Evolutionary conservation across 1,284 basidiomycete species (phyloP).

Genomic region (Marasmius sp.): DNA sequence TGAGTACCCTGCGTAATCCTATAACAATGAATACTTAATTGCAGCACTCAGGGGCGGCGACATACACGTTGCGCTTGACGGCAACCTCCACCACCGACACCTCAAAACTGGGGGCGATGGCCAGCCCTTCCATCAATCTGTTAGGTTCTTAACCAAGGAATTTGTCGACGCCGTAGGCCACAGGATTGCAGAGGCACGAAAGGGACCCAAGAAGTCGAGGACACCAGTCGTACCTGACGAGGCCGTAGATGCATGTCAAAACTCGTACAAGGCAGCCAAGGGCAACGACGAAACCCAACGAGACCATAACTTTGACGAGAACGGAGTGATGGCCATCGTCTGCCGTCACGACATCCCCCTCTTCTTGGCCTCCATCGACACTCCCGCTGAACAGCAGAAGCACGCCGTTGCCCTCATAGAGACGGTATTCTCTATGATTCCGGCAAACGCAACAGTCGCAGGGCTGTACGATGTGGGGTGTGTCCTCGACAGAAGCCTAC

Average conservation of each 20-base stretch:
- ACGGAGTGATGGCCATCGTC: background rate
- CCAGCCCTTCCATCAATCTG: background rate
- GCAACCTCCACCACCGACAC: no score
- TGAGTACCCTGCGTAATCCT: no score
- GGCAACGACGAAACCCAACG: no score
- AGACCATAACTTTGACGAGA: no score
- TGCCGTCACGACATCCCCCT: constrained; percentile 36
- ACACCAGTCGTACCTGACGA: no score
- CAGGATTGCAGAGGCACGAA: background rate
- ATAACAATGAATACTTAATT: no score
- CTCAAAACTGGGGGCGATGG: no score
- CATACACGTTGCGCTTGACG: no score
- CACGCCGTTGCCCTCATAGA: constrained; percentile 34
- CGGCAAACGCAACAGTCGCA: constrained; percentile 24
- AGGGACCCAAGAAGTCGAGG: background rate
- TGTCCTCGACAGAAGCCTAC: constrained; percentile 31
- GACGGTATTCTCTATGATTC: constrained; percentile 27
- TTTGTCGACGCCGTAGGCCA: background rate
- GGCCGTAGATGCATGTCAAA: no score
- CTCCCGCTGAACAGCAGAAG: constrained; percentile 41
- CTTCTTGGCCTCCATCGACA: constrained; percentile 38
- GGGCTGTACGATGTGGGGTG: constrained; percentile 45
- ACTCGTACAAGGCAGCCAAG: no score
- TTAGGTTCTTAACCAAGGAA: background rate
- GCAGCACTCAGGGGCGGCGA: no score